phyloP scores from a whole-genome alignment of 768 basidiomycete species.

The Cystobasidium onofrii region DNA sequence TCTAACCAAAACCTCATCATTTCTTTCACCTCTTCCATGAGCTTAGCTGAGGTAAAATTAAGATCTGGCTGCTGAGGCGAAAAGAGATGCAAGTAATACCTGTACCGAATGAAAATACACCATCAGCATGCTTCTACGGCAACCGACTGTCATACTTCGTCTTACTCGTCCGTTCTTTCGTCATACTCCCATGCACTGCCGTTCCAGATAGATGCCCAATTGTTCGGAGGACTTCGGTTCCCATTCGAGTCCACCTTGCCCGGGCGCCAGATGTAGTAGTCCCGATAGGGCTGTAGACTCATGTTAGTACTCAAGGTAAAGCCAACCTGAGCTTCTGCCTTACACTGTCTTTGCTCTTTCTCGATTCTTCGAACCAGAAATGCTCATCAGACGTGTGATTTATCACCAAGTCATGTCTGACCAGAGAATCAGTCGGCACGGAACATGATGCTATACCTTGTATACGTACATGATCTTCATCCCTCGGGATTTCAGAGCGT shows the following conservation, averaged over 20 bases:
- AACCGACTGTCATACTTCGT: too few species aligned
- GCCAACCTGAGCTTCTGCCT: too few species aligned
- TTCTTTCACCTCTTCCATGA: slow-evolving; percentile 54
- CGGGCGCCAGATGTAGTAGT: slow-evolving; percentile 71
- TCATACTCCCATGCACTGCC: slow-evolving; percentile 67
- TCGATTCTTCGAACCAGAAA: slow-evolving; percentile 62
- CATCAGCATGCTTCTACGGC: too few species aligned
- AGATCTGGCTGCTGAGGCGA: slow-evolving; percentile 63
- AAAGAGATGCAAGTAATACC: slow-evolving; percentile 65
- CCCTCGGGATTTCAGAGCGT: neutral
- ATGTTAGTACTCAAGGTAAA: neutral
- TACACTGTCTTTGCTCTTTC: slow-evolving; percentile 50
- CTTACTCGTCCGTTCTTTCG: slow-evolving; percentile 53
- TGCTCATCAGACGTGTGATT: slow-evolving; percentile 71
- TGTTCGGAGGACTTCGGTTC: slow-evolving; percentile 59
- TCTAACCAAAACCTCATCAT: slow-evolving; percentile 68
- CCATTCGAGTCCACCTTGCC: slow-evolving; percentile 54
- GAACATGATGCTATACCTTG: too few species aligned
- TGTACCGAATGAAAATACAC: neutral
- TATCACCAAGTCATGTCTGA: slow-evolving; percentile 57
- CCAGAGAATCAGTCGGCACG: too few species aligned
- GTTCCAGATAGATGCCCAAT: slow-evolving; percentile 56
- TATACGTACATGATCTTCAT: neutral
- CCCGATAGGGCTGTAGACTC: slow-evolving; percentile 52
- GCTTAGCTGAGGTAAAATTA: slow-evolving; percentile 56